Conservation (phyloP, 495 filamentous ascomycete species). For the Penicillium odoratum region DNA sequence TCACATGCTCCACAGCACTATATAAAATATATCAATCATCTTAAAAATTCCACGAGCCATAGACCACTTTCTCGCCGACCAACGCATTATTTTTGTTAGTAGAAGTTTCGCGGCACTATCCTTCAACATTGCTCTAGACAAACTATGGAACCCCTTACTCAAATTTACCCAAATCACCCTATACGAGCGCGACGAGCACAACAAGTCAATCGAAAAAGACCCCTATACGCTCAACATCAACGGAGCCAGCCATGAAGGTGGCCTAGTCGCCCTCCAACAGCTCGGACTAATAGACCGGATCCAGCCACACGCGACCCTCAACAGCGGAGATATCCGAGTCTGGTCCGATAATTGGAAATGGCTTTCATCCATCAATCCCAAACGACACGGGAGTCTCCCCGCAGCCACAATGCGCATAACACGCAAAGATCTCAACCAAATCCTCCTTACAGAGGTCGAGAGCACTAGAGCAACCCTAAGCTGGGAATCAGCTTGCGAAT, state of each 20-base stretch:
- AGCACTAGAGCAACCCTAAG: background rate
- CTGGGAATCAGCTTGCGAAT: slow-evolving; percentile 3
- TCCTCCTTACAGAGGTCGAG: slow-evolving; percentile 6
- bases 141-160: slow-evolving; percentile 12
- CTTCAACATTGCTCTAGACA: slow-evolving; percentile 12
- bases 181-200: slow-evolving; percentile 4
- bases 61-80: slow-evolving; percentile 16
- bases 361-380: slow-evolving; percentile 16
- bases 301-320: slow-evolving; percentile 9
- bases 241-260: slow-evolving; percentile 6
- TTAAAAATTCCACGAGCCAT: background rate
- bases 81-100: slow-evolving; percentile 18
- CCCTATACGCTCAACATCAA: slow-evolving; percentile 11
- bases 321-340: slow-evolving; percentile 11
- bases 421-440: slow-evolving; percentile 9
- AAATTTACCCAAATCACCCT: slow-evolving; percentile 10
- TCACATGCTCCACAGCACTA: background rate
- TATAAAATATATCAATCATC: background rate
- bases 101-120: slow-evolving; percentile 16
- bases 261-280: slow-evolving; percentile 11
- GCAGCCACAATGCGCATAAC: slow-evolving; percentile 14
- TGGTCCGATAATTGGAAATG: slow-evolving; percentile 14
- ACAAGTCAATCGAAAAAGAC: slow-evolving; percentile 10
- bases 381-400: slow-evolving; percentile 7
- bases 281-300: slow-evolving; percentile 12